Evolutionary conservation across 768 basidiomycete genomes (phyloP), one percentile per base, ranked within the genome.

Genomic region (Suillus alpinus): DNA sequence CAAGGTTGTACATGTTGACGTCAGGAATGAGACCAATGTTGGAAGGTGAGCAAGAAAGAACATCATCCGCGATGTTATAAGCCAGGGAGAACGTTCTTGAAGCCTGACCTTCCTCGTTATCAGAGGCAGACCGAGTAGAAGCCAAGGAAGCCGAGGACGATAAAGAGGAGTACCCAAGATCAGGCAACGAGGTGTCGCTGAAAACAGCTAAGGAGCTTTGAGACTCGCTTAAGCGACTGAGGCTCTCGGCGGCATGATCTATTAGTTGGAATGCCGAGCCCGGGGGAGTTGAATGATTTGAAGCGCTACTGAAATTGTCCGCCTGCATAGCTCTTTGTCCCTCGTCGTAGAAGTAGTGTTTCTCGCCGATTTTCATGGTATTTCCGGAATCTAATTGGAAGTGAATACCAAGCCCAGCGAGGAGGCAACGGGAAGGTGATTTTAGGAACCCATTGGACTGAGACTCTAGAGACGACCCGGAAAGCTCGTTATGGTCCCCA

Each of bases 1-100:
- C 62, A 6, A 46, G 57, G 26, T 73, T 67, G 59, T 73, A 75
- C 72, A 76, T 73, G 46, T 79, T 79, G 29, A 77, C 63, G 51
- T 73, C 72, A 60, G 73, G 72, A 2, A 75, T 67, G 6, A 73
- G 63, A 36, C 72, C 72, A 47, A 73, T 53, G 7, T 51, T 23
- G 40, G 64, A 55, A 46, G 55, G 43, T 51, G 63, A n/a, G 36
- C 43, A 31, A 26, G 61, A 34, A 52, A 71, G 55, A 37, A 60
- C 64, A 37, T 31, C 47, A 39, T 65, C 63, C 20, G 65, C 36
- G 58, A 58, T 18, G 29, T 56, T 8, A 12, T 32, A 57, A 29
- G 53, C 13, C n/a, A 55, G n/a, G 39, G 49, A 56, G 23, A 37
- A 55, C 6, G 26, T 23, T 3, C 9, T 55, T 18, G 16, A 23